Percentiles rank a stretch among this genome's conserved stretches.
These are phyloP conservation scores for Bertia moriformis DNA, from an alignment of 2,329 filamentous ascomycete genomes.

Conservation along the genomic window DNA sequence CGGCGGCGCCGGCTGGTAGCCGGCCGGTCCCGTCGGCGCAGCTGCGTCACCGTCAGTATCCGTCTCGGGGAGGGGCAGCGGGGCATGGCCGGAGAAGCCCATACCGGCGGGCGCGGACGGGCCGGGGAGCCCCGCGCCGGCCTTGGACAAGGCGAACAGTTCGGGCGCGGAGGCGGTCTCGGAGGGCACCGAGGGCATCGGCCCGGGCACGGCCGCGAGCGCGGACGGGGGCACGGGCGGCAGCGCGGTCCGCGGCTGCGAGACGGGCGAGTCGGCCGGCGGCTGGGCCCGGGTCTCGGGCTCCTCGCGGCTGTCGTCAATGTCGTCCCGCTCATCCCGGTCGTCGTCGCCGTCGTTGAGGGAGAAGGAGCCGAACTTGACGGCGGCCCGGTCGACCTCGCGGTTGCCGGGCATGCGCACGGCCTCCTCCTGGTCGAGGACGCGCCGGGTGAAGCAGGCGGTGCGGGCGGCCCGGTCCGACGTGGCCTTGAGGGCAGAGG, in stretches of 20 bases:
- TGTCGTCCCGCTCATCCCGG: no score
- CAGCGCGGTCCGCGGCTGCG: constrained; percentile 71
- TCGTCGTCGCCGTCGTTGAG: constrained; percentile 73
- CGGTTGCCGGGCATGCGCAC: constrained; percentile 97
- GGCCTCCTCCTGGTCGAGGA: constrained; percentile 90
- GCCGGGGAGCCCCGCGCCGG: constrained; percentile 10
- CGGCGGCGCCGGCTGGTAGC: background rate
- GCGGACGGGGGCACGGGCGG: constrained; percentile 55
- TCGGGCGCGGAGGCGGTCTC: constrained; percentile 33
- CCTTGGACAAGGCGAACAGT: constrained; percentile 25
- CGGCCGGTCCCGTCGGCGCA: no score
- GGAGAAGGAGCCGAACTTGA: constrained; percentile 93
- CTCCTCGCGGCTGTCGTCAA: constrained; percentile 89
- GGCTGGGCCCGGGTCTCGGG: constrained; percentile 87
- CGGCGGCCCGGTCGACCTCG: constrained; percentile 78
- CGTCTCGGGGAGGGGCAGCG: no score
- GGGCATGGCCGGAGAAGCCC: constrained; percentile 5
- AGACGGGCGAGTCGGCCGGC: constrained; percentile 79
- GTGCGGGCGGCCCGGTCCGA: constrained; percentile 47
- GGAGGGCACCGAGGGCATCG: constrained; percentile 38
- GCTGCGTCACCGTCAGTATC: no score
- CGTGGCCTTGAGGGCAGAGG: constrained; percentile 71
- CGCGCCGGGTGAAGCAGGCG: constrained; percentile 69
- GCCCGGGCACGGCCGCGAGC: constrained; percentile 33
- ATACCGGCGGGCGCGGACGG: background rate